Evolutionary conservation across 306 rosid genomes (phyloP), one percentile per base, ranked within the genome.

Genomic region (Prunus mira): DNA sequence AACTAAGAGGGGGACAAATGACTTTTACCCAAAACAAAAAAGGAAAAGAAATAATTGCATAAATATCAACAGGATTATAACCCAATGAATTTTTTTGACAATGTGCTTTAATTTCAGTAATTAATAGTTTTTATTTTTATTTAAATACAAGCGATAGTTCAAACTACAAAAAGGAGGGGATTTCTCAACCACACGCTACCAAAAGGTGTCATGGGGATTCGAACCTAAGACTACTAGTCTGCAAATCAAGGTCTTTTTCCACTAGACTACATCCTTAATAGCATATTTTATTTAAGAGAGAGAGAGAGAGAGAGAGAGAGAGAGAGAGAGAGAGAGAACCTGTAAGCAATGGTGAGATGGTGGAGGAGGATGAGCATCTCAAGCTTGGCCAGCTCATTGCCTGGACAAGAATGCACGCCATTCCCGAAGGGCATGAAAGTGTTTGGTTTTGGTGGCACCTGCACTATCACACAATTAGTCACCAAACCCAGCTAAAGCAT

Each of bases 321-420:
- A 54, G 9, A 34, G 41, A 52, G 19, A 49, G 46, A 67, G 45
- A 28, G 55, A 27, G 72, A 54, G 46, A 45, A 90, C 98, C 97
- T 91, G 93, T 83, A 90, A 60, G 90, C 67, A 72, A 88, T 61
- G 73, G 91, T 87, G 86, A 93, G 89, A 78, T 93, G 98, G 76
- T 93, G 97, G 46, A 93, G 93, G 62, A 93, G 91, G 87, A 93
- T 81, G 74, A 91, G 89, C 65, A 86, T 76, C 73, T 93, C 97
- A 22, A 93, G 93, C 96, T 91, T 93, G 61, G 98, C 98, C 81
- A 93, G 85, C 81, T 93, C 98, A 84, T 85, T 93, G 9, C 98
- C 98, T 22, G 98, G 98, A 91, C 98, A 93, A n/a, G 98, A 86
- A 73, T 93, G 98, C 71, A 85, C 89, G 62, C 98, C 98, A 80